These are phyloP conservation scores for Hemileia vastatrix DNA, from an alignment of 1,284 basidiomycete genomes.

Conservation along the genomic window DNA sequence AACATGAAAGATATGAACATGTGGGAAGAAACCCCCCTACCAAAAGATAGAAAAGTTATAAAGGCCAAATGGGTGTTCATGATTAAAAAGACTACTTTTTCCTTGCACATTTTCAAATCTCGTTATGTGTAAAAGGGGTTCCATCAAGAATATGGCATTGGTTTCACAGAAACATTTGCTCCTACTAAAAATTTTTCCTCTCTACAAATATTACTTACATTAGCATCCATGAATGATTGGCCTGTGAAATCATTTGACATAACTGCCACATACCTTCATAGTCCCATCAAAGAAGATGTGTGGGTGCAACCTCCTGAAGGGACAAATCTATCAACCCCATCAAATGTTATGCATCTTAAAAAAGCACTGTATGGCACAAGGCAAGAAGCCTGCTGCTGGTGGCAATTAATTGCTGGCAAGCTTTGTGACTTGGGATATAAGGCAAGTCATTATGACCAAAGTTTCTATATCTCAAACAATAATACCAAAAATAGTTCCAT, in stretches of 20 bases:
- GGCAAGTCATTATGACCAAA: background rate
- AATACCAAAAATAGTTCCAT: too few species aligned
- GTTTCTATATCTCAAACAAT: too few species aligned
- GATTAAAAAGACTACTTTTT: background rate
- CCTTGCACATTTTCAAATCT: background rate
- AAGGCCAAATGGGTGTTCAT: background rate
- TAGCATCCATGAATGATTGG: background rate
- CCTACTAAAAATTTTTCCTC: background rate
- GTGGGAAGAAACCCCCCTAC: background rate
- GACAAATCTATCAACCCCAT: too few species aligned
- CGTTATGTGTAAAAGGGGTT: background rate
- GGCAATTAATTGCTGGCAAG: too few species aligned
- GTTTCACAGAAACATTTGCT: background rate
- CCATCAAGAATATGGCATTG: background rate
- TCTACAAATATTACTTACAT: background rate
- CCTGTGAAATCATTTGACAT: background rate
- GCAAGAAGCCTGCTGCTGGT: too few species aligned
- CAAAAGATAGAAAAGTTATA: background rate
- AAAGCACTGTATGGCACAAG: too few species aligned
- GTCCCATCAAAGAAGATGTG: background rate
- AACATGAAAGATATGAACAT: background rate
- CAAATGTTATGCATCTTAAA: too few species aligned
- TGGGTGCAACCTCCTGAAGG: too few species aligned
- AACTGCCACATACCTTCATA: background rate
- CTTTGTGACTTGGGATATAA: too few species aligned